These are phyloP conservation scores for Talaromyces marneffei DNA, from an alignment of 2,329 filamentous ascomycete genomes.

Conservation along the genomic window DNA sequence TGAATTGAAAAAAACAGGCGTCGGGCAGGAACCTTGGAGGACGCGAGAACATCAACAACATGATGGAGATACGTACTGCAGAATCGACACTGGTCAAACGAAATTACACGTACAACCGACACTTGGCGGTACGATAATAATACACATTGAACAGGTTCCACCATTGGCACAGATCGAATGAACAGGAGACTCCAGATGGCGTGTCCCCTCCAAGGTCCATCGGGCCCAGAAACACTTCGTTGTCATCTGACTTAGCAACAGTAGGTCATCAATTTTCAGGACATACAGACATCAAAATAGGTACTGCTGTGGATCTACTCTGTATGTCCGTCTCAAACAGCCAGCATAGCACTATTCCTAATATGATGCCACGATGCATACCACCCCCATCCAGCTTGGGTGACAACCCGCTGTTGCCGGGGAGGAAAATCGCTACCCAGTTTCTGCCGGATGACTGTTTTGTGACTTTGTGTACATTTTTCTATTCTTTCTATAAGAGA, in stretches of 20 bases:
- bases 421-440: slow-evolving; percentile 7
- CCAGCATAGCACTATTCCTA: neutral
- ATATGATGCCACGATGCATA: slow-evolving; percentile 8
- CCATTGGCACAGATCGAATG: slow-evolving; percentile 23
- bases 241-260: neutral
- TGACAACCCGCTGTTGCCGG: slow-evolving; percentile 14
- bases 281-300: neutral
- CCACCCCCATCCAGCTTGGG: slow-evolving; percentile 1
- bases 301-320: slow-evolving; percentile 5
- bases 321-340: slow-evolving; percentile 7
- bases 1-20: slow-evolving; percentile 2
- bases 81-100: neutral
- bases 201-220: neutral
- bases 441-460: slow-evolving; percentile 1
- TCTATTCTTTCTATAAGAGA: slow-evolving; percentile 11
- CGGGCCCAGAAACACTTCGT: neutral
- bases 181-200: slow-evolving; percentile 7
- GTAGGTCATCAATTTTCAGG: neutral
- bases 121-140: neutral
- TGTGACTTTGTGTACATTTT: slow-evolving; percentile 2
- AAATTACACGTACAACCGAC: neutral
- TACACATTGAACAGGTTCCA: slow-evolving; percentile 23
- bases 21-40: slow-evolving; percentile 14
- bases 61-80: neutral
- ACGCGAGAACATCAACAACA: neutral